Evolutionary conservation across 495 filamentous ascomycete genomes (phyloP).

Genomic region (Aspergillus mulundensis): DNA sequence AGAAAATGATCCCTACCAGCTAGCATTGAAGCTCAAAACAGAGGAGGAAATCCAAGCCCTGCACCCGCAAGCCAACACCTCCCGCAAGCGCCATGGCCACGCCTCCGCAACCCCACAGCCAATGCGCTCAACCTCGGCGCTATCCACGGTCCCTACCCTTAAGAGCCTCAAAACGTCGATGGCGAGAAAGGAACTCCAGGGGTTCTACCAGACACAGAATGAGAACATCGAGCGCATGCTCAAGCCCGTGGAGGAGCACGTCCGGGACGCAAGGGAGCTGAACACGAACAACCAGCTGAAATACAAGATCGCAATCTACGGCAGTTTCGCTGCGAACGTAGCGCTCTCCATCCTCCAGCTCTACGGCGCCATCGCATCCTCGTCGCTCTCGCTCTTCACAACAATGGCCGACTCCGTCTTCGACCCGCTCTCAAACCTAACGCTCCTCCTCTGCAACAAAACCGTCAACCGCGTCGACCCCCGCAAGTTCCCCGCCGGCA

Average conservation of each 20-base stretch:
- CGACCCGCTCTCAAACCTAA: slow-evolving; percentile 88
- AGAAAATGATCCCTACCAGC: slow-evolving; percentile 74
- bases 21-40: slow-evolving; percentile 75
- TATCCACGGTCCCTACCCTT: slow-evolving; percentile 26
- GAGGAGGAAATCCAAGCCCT: slow-evolving; percentile 74
- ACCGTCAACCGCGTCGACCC: slow-evolving; percentile 86
- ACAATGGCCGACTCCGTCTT: slow-evolving; percentile 98
- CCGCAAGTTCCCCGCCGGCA: slow-evolving; percentile 87
- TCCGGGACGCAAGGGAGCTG: slow-evolving; percentile 72
- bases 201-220: slow-evolving; percentile 90
- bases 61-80: slow-evolving; percentile 64
- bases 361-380: slow-evolving; percentile 81
- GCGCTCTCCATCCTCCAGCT: slow-evolving; percentile 74
- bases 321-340: slow-evolving; percentile 84
- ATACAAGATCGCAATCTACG: slow-evolving; percentile 84
- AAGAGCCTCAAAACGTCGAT: slow-evolving; percentile 32
- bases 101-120: slow-evolving; percentile 14
- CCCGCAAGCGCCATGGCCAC: slow-evolving; percentile 64
- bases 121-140: slow-evolving; percentile 18
- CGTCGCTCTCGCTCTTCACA: slow-evolving; percentile 90
- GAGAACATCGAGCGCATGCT: slow-evolving; percentile 88
- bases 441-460: slow-evolving; percentile 80
- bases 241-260: slow-evolving; percentile 89
- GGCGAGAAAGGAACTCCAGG: slow-evolving; percentile 62
- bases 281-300: slow-evolving; percentile 76